Conservation (phyloP, 768 basidiomycete species). For the Pulveroboletus frians region DNA sequence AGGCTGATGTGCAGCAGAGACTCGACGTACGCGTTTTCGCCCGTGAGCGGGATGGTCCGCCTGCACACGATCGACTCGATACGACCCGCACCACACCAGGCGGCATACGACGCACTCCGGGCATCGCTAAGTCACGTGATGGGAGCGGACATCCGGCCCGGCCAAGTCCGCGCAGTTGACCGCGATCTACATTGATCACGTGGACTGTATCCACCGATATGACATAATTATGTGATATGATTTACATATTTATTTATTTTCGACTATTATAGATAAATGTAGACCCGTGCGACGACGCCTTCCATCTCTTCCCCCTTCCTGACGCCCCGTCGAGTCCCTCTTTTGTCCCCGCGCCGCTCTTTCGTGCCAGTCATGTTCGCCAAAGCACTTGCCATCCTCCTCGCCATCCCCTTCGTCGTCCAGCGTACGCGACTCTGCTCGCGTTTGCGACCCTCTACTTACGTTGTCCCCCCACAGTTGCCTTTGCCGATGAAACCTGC, state of each 20-base stretch:
- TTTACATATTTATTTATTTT: not conserved
- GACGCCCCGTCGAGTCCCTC: slow-evolving; percentile 13
- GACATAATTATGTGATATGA: slow-evolving; percentile 20
- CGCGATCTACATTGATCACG: slow-evolving; percentile 1
- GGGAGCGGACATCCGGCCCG: slow-evolving; percentile 11
- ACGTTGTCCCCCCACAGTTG: slow-evolving; percentile 12
- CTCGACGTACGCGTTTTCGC: slow-evolving; percentile 73
- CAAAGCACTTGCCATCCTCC: slow-evolving; percentile 35
- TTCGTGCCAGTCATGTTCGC: slow-evolving; percentile 33
- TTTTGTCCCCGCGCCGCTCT: slow-evolving; percentile 12
- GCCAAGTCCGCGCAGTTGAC: not conserved
- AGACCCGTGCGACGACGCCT: not conserved
- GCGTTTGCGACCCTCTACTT: not conserved
- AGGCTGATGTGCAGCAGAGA: slow-evolving; percentile 37
- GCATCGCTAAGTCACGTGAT: slow-evolving; percentile 23
- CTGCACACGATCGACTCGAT: slow-evolving; percentile 70
- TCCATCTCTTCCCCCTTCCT: not conserved
- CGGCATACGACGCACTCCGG: slow-evolving; percentile 60
- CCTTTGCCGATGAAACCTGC: slow-evolving; percentile 35
- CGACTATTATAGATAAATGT: slow-evolving; percentile 2
- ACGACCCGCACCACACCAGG: slow-evolving; percentile 67
- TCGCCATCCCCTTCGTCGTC: slow-evolving; percentile 44
- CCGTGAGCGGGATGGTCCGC: slow-evolving; percentile 56
- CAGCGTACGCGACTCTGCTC: slow-evolving; percentile 32
- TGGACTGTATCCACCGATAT: not conserved